These are phyloP conservation scores for Aspergillus candidus DNA, from an alignment of 2,329 filamentous ascomycete species.

Conservation along the genomic window DNA sequence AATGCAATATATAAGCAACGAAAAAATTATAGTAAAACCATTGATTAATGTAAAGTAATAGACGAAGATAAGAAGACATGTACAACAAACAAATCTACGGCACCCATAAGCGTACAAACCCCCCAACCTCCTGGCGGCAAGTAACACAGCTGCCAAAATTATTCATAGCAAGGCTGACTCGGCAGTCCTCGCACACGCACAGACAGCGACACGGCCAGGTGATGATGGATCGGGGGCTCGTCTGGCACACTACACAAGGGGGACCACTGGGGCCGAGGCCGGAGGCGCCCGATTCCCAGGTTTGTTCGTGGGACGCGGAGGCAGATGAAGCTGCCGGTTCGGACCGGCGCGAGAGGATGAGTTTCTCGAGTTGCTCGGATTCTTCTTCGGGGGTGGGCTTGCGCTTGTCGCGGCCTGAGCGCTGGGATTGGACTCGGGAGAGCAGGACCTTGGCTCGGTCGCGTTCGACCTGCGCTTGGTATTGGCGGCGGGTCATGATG, in stretches of 20 bases:
- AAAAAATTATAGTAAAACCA: too few species aligned
- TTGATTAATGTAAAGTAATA: neutral
- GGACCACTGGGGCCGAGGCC: constrained; percentile 70
- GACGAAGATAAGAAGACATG: neutral
- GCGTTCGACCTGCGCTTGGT: constrained; percentile 59
- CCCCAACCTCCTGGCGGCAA: constrained; percentile 78
- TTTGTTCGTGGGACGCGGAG: constrained; percentile 22
- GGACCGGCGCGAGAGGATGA: constrained; percentile 51
- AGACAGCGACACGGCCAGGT: constrained; percentile 96
- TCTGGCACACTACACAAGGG: constrained; percentile 90
- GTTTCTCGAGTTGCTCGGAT: constrained; percentile 51
- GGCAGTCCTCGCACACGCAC: constrained; percentile 89
- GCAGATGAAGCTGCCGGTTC: constrained; percentile 16
- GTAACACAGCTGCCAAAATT: constrained; percentile 97
- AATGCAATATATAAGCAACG: too few species aligned
- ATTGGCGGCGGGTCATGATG: constrained; percentile 77
- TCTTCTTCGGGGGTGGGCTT: constrained; percentile 49
- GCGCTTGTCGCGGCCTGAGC: constrained; percentile 14
- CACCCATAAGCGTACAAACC: constrained; percentile 87
- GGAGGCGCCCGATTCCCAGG: constrained; percentile 65
- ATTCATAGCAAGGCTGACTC: constrained; percentile 89
- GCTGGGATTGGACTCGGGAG: constrained; percentile 37
- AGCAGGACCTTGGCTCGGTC: constrained; percentile 65
- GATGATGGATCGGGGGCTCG: constrained; percentile 76
- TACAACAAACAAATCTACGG: constrained; percentile 42